Evolutionary conservation across 2,329 filamentous ascomycete genomes (phyloP), one percentile per base, ranked within the genome.

Genomic region (Colletotrichum kahawae): DNA sequence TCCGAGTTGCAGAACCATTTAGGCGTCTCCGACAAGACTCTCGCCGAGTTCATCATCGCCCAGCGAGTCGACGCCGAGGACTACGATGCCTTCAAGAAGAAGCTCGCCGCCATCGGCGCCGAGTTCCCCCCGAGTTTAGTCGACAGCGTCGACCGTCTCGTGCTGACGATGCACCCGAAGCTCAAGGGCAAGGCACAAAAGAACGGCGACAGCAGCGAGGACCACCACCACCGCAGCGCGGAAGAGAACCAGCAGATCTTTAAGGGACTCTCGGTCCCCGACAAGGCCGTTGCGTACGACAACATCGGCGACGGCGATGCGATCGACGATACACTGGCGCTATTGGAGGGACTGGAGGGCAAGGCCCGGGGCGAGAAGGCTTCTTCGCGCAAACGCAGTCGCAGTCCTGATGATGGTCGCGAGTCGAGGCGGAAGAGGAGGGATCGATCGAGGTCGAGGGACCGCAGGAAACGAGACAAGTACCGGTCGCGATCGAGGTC

Each of bases 21-120:
- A 75, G 95, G 96, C 71, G 92, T 98, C 80, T 94, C 91, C 82
- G 96, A 99, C 86, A 98, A 98, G 85, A 98, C 95, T 7, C 92
- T 99, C 31, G 96, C 97, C 79, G 97, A 99, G 85, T 99, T 98
- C 82, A 92, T 99, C 80, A 98, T 99, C 82, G 94, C 94, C 76
- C 94, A 98, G 82, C 95, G 98, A 80, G 85, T 93, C 82, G 91
- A 96, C 89, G 94, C 92, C 86, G 89, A 88, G 67, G 90, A 90
- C 33, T 88, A 95, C 71, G 84, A 89, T 67, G 92, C 94, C 33
- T 99, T 98, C 87, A 94, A 94, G 86, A 87, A 88, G 78, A 92
- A 92, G 81, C 89, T 98, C 78, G 91, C 93, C 78, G 91, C 89
- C 34, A 92, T 97, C 84, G 95, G 94, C 70, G 95, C 93, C 77